Evolutionary conservation across 352 stramenopile genomes (phyloP).

Genomic region (Saprolegnia parasitica): DNA sequence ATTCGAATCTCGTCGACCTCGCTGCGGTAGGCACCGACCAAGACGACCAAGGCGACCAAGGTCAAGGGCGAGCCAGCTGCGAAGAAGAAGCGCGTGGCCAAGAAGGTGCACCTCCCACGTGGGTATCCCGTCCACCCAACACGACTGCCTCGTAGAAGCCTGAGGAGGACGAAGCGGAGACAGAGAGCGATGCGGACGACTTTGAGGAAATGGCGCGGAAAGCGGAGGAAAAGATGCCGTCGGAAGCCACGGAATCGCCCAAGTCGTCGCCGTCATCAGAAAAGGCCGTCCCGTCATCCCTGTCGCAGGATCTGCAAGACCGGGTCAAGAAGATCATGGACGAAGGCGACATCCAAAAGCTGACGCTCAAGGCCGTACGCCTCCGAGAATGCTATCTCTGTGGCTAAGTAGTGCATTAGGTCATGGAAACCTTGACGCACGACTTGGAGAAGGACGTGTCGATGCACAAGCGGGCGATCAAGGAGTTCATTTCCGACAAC

Average conservation of each 20-base stretch:
- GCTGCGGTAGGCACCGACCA: no score
- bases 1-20: neutral
- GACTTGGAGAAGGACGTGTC: constrained; percentile 21
- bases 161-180: constrained; percentile 35
- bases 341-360: constrained; percentile 62
- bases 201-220: constrained; percentile 45
- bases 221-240: constrained; percentile 25
- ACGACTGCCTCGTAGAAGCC: neutral
- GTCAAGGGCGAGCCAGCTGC: constrained; percentile 12
- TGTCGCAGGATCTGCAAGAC: constrained; percentile 48
- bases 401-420: neutral
- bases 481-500: constrained; percentile 28
- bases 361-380: constrained; percentile 78
- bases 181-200: constrained; percentile 49
- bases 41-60: constrained; percentile 36
- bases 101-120: no score
- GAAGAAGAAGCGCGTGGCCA: constrained; percentile 31
- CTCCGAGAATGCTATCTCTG: neutral
- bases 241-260: neutral
- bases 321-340: constrained; percentile 79
- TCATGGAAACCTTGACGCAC: constrained; percentile 20
- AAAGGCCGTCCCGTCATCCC: constrained; percentile 10
- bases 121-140: no score
- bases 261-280: neutral
- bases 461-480: constrained; percentile 28